Base-by-base conservation (phyloP, 2,329 filamentous ascomycete genomes). In the Colletotrichum scovillei region DNA sequence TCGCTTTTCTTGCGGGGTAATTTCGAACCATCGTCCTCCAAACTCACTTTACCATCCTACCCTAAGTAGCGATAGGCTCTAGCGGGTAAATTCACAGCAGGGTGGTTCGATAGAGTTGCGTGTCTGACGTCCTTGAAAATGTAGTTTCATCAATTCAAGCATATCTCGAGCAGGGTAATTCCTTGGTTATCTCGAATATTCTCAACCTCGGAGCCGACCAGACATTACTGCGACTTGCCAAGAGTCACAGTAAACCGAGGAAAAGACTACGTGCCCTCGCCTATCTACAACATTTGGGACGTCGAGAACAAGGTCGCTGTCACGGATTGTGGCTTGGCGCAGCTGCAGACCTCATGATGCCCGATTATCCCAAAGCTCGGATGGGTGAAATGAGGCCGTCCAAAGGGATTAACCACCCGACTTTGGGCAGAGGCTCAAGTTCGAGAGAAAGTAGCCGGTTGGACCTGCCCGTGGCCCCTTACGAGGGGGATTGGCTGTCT, bases 121-220 rank as follows among this genome's bases (percentile, higher is more conserved):
- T 26, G 24, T n/a, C 19, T 62, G 69, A 38, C 52, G 28, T 49
- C 35, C 35, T 63, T 5, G n/a, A 22, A 19, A 35, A 67, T 14
- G 46, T 30, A n/a, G 58, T 59, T 57, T 53, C 66, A 63, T 28
- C 28, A 72, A 58, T 69, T 69, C 69, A 72, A 72, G 69, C 69
- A 72, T 69, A 72, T 58, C n/a, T 52, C 4, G 7, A 46, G 6
- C 58, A 49, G 53, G 69, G 69, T 58, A 63, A 3, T 16, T 3
- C 69, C 69, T 35, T 69, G 65, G 42, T 49, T 6, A 11, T n/a
- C 35, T 35, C 2, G 19, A 38, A 24, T 53, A 46, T 53, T 30
- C 56, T 46, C 28, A 63, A 53, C 32, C 52, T 53, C n/a, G 49
- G 32, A 63, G 42, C 28, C 16, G 12, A 2, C n/a, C 65, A 60